Base-by-base conservation (phyloP, 768 basidiomycete species). In the Macrolepiota dolichaula region DNA sequence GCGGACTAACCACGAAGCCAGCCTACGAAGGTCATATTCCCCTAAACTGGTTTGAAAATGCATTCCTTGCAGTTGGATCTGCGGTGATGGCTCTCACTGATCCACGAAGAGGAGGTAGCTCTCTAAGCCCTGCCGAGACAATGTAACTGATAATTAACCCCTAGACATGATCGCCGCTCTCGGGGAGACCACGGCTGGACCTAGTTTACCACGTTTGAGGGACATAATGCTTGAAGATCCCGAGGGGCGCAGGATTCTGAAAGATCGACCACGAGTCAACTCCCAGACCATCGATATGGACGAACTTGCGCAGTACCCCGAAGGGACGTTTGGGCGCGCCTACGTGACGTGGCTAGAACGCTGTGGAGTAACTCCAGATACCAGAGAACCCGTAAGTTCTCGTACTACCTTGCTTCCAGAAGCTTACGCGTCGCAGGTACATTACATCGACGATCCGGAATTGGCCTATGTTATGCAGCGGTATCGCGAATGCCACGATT, bases 401-500 rank as follows among this genome's bases (percentile, higher is more conserved):
- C 35, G 11, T 25, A 29, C 50, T 32, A 2, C 46, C 55, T 38
- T 36, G 2, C 27, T 49, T 62, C 54, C 62, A 27, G 38, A 61
- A 44, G 63, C 37, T 58, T 35, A 36, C 36, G 19, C 57, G 27
- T 13, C 27, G 25, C 68, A 98, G 96, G 96, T 97, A 5, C 92
- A 89, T 65, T 98, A 98, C 69, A 89, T 98, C 59, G 85, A 91
- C 69, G 94, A 98, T 68, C 94, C 95, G 1, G 96, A 97, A 68
- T 84, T 97, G 11, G 97, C 97, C 25, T 98, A 97, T 73, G 92
- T 98, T 58, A 94, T 99, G 91, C 93, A 96, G 66, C 89, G 96
- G 54, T 99, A 98, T 72, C 89, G 96, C 25, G 96, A 99, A 76
- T 96, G 91, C 64, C 97, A 99, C 74, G 96, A 99, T 75, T 89